phyloP scores from a whole-genome alignment of 805 yeast genomes.

The Myxozyma melibiosi region DNA sequence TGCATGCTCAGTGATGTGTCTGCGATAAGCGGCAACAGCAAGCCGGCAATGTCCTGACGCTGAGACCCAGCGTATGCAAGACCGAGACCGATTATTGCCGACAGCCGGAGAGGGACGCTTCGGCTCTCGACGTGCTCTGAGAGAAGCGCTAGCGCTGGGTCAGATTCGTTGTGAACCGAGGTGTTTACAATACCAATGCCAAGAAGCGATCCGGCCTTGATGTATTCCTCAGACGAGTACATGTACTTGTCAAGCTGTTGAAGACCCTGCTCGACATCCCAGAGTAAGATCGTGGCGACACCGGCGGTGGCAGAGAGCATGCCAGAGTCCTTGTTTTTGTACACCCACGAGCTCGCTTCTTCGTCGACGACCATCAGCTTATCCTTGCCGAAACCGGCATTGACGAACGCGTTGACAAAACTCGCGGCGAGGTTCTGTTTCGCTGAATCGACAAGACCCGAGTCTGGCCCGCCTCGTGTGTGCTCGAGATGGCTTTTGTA shows the following conservation, averaged over 20 bases:
- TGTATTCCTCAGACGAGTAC: slow-evolving; percentile 80
- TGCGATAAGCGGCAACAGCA: slow-evolving; percentile 78
- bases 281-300: slow-evolving; percentile 83
- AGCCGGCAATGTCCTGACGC: slow-evolving; percentile 75
- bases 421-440: slow-evolving; percentile 92
- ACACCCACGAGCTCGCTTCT: slow-evolving; percentile 79
- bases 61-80: slow-evolving; percentile 94
- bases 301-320: slow-evolving; percentile 91
- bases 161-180: slow-evolving; percentile 91
- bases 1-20: slow-evolving; percentile 76
- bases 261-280: slow-evolving; percentile 89
- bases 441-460: slow-evolving; percentile 71
- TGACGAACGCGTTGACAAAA: slow-evolving; percentile 90
- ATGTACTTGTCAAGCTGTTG: slow-evolving; percentile 86
- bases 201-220: slow-evolving; percentile 93
- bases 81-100: slow-evolving; percentile 90
- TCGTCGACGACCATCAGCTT: slow-evolving; percentile 69
- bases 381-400: slow-evolving; percentile 88
- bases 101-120: slow-evolving; percentile 64
- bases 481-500: slow-evolving; percentile 89
- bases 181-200: slow-evolving; percentile 93
- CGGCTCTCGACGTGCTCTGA: slow-evolving; percentile 74
- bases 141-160: slow-evolving; percentile 82
- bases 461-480: slow-evolving; percentile 56
- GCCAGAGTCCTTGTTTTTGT: slow-evolving; percentile 87